These are phyloP conservation scores for Pouteria glomerata DNA, from an alignment of 148 eudicot genomes.

Conservation along the genomic window DNA sequence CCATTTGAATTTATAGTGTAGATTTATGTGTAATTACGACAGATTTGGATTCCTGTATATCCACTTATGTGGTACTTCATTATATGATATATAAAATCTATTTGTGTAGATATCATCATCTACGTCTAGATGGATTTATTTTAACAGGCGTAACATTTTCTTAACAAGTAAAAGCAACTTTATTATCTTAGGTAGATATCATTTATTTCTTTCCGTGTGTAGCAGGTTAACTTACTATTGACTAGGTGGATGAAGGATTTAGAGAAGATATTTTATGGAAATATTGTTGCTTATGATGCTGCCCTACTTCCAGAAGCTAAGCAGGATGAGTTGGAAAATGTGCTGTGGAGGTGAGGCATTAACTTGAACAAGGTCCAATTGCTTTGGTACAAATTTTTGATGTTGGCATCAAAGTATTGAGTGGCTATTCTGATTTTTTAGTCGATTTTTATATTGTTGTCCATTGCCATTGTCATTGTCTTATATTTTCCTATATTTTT, in stretches of 20 bases:
- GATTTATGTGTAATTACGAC: neutral
- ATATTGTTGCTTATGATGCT: conserved; percentile 83
- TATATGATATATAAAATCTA: too few relatives aligned
- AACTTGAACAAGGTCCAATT: neutral
- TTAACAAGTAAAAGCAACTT: too few relatives aligned
- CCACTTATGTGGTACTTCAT: too few relatives aligned
- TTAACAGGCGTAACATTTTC: neutral
- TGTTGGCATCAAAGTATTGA: neutral
- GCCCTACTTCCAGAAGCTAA: conserved; percentile 84
- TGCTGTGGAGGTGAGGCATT: conserved; percentile 66
- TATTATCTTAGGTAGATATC: neutral
- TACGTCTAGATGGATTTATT: neutral
- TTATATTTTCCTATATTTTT: neutral
- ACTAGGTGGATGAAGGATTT: conserved; percentile 94
- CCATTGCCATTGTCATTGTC: neutral
- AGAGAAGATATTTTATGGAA: conserved; percentile 95
- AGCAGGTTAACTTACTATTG: conserved; percentile 89
- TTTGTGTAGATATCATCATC: too few relatives aligned
- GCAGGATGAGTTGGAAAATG: conserved; percentile 66
- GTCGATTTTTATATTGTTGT: neutral
- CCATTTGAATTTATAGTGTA: neutral
- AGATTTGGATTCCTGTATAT: too few relatives aligned
- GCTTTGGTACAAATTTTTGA: conserved; percentile 1
- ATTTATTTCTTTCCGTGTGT: neutral
- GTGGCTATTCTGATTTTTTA: neutral